Base-by-base conservation (phyloP, 2,329 filamentous ascomycete genomes). In the Colletotrichum sp. region DNA sequence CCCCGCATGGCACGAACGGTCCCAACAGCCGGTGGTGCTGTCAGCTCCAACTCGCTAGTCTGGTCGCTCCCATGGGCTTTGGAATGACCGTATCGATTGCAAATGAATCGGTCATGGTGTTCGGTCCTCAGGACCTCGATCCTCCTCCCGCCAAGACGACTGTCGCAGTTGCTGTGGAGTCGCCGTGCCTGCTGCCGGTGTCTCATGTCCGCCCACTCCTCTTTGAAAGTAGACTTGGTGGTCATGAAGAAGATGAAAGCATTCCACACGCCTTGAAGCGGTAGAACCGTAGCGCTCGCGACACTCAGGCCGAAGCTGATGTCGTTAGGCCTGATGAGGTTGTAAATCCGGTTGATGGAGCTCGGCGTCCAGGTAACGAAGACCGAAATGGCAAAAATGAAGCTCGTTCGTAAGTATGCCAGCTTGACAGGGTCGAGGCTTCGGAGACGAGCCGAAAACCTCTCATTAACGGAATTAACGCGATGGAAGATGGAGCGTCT, bases 201-300 rank as follows among this genome's bases (percentile, higher is more conserved):
- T n/a, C 70, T 31, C 54, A 74, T 34, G 4, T 69, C 55, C 8
- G 21, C 59, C 61, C 69, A 84, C 76, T 76, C 83, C 73, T 82
- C 83, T 61, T 82, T 85, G 69, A 87, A 83, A 55, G 83, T 76
- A 1, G 27, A 63, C 84, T 86, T 88, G 76, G 87, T 94, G 2
- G 93, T 94, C 7, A 89, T 89, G 73, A 93, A 90, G 83, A 95
- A 96, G 70, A 97, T 94, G 66, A 94, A 84, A 34, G 91, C 90
- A 79, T 96, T 96, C 93, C 94, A 96, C 36, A 95, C 89, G 1
- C 94, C 94, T 81, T 96, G 94, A 2, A 95, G 86, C 0, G 94
- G 94, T 6, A 96, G 86, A 0, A 96, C 94, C 3, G 94, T 87
- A 3, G 93, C 92, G 8, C 92, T 92, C 2, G 90, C 89, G 65